Base-by-base conservation (phyloP, 2,329 filamentous ascomycete genomes). In the Fusarium agapanthi region DNA sequence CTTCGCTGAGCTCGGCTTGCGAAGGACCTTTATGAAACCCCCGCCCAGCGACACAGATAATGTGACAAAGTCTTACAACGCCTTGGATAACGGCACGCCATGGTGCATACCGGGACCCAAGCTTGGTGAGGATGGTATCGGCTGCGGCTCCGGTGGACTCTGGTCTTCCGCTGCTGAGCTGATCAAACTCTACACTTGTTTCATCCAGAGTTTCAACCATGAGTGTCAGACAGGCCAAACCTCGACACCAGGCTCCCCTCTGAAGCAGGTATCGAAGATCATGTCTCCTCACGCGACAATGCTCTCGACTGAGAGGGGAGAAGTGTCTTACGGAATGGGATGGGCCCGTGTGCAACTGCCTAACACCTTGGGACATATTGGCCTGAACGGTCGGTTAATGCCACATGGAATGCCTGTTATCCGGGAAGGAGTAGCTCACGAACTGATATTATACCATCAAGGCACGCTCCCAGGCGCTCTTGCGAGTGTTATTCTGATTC, bases 391-490 rank as follows among this genome's bases (percentile, higher is more conserved):
- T 11, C 15, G 45, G 3, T 15, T 48, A 8, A 48, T 48, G 28
- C 45, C 45, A 22, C 10, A n/a, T 15, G 28, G 14, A 5, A 48
- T 48, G 45, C 45, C 45, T 3, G 15, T 48, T 6, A 30, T 48
- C 10, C 20, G 28, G 7, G 8, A 48, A 30, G 20, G 10, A 6
- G 22, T n/a, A n/a, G 20, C 9, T 16, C 14, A 6, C 0, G 28
- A 48, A 12, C 20, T 48, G 28, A 48, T 48, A 30, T 13, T n/a
- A 9, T 48, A 30, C 22, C 45, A 48, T 13, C 28, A 48, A 48
- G 45, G 45, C 28, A 48, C 45, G 20, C 45, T 30, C 45, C 26
- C 45, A 5, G 28, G 28, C 5, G 45, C 45, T n/a, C 26, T 48
- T 48, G 45, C 28, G 14, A 22, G 22, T n/a, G 45, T 30, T 30